Conservation (phyloP, 2,329 filamentous ascomycete genomes). For the Trichoderma sp. region DNA sequence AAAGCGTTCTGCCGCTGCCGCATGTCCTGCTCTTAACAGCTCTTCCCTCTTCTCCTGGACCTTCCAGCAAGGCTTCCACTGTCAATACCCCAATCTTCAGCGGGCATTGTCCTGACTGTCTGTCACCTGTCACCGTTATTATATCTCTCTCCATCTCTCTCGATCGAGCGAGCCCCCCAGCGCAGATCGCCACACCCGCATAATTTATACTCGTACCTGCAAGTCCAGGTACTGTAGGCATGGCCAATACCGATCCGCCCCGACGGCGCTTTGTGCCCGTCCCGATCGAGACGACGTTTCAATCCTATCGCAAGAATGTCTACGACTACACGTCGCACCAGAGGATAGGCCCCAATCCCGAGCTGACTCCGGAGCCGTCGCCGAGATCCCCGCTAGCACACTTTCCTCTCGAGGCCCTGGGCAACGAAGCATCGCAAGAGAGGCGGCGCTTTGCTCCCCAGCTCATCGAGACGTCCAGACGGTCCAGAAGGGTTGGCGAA, state of each 20-base stretch:
- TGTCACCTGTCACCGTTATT: background rate
- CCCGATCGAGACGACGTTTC: constrained; percentile 71
- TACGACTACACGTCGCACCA: constrained; percentile 23
- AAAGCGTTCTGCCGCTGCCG: background rate
- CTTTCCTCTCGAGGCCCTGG: constrained; percentile 43
- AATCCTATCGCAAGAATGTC: constrained; percentile 51
- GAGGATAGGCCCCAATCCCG: constrained; percentile 54
- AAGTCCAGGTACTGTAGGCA: constrained; percentile 24
- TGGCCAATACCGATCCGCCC: constrained; percentile 45
- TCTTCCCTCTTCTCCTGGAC: constrained; percentile 1
- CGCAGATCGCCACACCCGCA: constrained; percentile 13
- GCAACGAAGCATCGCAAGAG: constrained; percentile 39
- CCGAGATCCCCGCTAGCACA: constrained; percentile 51
- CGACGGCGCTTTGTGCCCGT: constrained; percentile 66
- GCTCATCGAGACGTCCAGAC: constrained; percentile 76
- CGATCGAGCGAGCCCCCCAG: background rate
- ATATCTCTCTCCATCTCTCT: background rate
- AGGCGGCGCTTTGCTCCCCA: constrained; percentile 70
- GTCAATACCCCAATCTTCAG: background rate
- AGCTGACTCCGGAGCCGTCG: constrained; percentile 57
- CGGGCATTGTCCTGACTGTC: background rate
- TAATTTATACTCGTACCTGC: background rate
- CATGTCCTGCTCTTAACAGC: constrained; percentile 16
- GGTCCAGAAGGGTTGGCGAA: constrained; percentile 69
- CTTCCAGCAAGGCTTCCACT: constrained; percentile 3